Base-by-base conservation (phyloP, 1,284 basidiomycete genomes). In the Marasmius sp. region DNA sequence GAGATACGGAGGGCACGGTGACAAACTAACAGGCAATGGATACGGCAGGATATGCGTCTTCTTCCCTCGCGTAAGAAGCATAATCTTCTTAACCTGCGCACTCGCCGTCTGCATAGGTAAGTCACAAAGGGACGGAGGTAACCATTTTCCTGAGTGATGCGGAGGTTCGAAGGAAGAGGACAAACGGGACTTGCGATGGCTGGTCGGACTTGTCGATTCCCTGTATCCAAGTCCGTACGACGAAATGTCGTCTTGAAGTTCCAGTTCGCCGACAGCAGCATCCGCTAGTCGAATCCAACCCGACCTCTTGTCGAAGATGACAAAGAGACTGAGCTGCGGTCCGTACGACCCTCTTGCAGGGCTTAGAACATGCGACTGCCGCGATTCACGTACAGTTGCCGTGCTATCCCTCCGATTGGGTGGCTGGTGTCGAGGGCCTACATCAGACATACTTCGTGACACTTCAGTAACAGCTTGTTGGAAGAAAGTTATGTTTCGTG, bases 291-390 rank as follows among this genome's bases (percentile, higher is more conserved):
- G 87, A 67, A 93, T 92, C 72, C 91, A 78, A 22, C 86, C 85
- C 0, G 91, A 90, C 69, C 90, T 93, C 75, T 93, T 93, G 71
- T 93, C 92, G 69, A 93, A 93, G 33, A 87, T 77, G 60, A 92
- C 85, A 67, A 93, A 93, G 11, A 93, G 77, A 65, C 85, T 85
- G 67, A 90, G 83, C 65, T 92, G 91, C 2, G 82, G 81, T 22
- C 86, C 85, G 68, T 89, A 89, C 57, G 77, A 77, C 54, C 79
- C 72, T 39, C 75, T 74, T 3, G 69, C 58, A 5, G 73, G 69
- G 33, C 67, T 62, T 59, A 61, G 61, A 33, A 45, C 68, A 63
- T 41, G 60, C 66, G 56, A 67, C 66, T 68, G 77, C 20, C 64
- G 64, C 16, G 64, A 60, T 57, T 61, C 63, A 33, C 65, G 64